phyloP scores from a whole-genome alignment of 2,329 filamentous ascomycete genomes.

The Fusarium coffeatum region DNA sequence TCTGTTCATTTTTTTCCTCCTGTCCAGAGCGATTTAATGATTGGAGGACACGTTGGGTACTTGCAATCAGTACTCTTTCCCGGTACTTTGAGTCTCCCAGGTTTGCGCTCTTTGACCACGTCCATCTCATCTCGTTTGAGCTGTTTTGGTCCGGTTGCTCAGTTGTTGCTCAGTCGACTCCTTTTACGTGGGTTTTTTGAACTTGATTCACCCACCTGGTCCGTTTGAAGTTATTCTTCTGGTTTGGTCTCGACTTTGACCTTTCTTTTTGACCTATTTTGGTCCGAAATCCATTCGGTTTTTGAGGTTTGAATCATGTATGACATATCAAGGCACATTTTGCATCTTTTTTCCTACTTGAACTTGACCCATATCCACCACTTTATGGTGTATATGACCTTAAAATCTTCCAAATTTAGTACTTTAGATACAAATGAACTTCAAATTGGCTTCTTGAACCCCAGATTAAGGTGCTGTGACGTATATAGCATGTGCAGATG shows the following conservation, averaged over 20 bases:
- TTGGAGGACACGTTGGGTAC: slow-evolving; percentile 20
- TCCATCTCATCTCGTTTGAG: slow-evolving; percentile 16
- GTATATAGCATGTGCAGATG: slow-evolving; percentile 31
- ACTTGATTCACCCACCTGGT: background rate
- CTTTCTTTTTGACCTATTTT: background rate
- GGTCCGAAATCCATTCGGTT: background rate
- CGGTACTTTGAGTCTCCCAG: slow-evolving; percentile 23
- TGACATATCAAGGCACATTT: background rate
- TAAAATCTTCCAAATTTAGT: background rate
- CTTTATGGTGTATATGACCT: slow-evolving; percentile 1
- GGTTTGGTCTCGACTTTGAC: slow-evolving; percentile 3
- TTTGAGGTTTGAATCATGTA: slow-evolving; percentile 16
- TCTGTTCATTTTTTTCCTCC: slow-evolving; percentile 17
- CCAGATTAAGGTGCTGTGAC: slow-evolving; percentile 34
- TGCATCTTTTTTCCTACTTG: background rate
- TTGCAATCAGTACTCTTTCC: slow-evolving; percentile 19
- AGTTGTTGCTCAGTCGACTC: slow-evolving; percentile 26
- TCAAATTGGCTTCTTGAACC: slow-evolving; percentile 23
- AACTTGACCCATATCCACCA: slow-evolving; percentile 2
- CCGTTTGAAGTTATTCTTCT: background rate
- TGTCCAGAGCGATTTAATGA: slow-evolving; percentile 23
- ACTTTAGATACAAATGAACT: slow-evolving; percentile 5
- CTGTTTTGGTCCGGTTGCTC: slow-evolving; percentile 18
- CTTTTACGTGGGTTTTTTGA: slow-evolving; percentile 10
- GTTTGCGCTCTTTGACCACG: slow-evolving; percentile 1